Evolutionary conservation across 805 yeast species (phyloP), one percentile per base, ranked within the genome.

Genomic region (Yamadazyma sp.): DNA sequence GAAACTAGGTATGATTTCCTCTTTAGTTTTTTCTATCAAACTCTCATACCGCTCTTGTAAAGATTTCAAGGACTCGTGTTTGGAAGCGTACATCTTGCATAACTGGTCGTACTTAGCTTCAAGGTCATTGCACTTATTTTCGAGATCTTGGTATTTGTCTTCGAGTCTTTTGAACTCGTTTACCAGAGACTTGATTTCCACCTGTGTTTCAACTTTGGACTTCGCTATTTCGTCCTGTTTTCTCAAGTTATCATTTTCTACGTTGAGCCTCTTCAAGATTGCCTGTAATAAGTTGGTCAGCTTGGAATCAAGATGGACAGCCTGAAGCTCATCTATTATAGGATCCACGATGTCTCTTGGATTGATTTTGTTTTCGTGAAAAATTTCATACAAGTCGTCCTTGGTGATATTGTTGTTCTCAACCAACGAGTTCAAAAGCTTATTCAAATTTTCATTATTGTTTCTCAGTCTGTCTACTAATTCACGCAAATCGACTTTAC

Each of bases 401-500:
- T 12, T 44, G 29, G 44, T 32, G 38, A 25, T 22, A 19, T 23
- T 18, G 15, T 28, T 36, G 21, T 65, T 66, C n/a, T 50, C 46
- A 8, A 66, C 59, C 19, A 67, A 54, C 30, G 59, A 58, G 16
- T 56, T 53, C 10, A 67, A 54, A 27, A 67, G 50, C 41, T 54
- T 57, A 39, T 57, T 64, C 52, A 67, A 59, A 40, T 62, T 46
- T 38, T 56, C 60, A 44, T 67, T 65, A 44, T 67, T 67, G 45
- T 62, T 65, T 47, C 62, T 66, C 61, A 61, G 67, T 20, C 71
- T 47, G 27, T 64, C 70, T 16, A 52, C 54, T 31, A 67, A 52
- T 41, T 66, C 67, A 4, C 49, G 61, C 38, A 67, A 45, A 42
- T 66, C 73, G 1, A 55, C 49, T 21, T 52, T 53, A 5, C 66